Evolutionary conservation across 2,329 filamentous ascomycete genomes (phyloP), one percentile per base, ranked within the genome.

Genomic region (Blastomyces percursus): DNA sequence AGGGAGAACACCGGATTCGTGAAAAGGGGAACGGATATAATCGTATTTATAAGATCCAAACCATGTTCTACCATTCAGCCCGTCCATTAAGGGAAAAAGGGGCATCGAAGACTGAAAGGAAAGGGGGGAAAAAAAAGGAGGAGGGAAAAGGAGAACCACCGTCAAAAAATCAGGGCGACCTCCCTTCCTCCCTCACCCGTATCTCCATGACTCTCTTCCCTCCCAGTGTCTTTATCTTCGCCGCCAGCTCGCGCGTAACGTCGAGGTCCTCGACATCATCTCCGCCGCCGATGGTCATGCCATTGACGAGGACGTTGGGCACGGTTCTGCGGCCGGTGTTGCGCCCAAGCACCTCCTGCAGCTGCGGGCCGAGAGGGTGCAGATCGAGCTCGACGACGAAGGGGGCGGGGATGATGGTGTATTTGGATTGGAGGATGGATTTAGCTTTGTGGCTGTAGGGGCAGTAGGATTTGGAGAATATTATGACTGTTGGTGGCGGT

Each of bases 391-490:
- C 94, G 60, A 97, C 91, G 8, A 99, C 88, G 71, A 86, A 89
- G 0, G 94, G 94, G 12, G 84, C 77, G 0, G 94, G 94, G 0
- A 85, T 83, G 72, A 99, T 95, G 61, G 80, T 80, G 79, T 97
- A 97, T 69, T 88, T 87, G 27, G 92, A 85, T 51, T 96, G 84
- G 50, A 99, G 83, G 62, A 97, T 83, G 52, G 81, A 80, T 77
- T 99, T 99, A 55, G 94, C 94, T 68, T 85, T 86, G 72, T 86
- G 88, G 60, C 91, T 96, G 77, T 84, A 87, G 0, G 89, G 91
- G 75, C 94, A 99, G 77, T 93, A 96, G 1, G 89, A 85, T 76
- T 99, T 97, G 66, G 91, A 96, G 79, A 97, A 97, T 69, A 99
- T 90, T 73, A 96, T 89, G 64, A 97, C 91, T 94, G 67, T 27